These are phyloP conservation scores for Pulveroboletus sp. DNA, from an alignment of 768 basidiomycete species.

Conservation along the genomic window DNA sequence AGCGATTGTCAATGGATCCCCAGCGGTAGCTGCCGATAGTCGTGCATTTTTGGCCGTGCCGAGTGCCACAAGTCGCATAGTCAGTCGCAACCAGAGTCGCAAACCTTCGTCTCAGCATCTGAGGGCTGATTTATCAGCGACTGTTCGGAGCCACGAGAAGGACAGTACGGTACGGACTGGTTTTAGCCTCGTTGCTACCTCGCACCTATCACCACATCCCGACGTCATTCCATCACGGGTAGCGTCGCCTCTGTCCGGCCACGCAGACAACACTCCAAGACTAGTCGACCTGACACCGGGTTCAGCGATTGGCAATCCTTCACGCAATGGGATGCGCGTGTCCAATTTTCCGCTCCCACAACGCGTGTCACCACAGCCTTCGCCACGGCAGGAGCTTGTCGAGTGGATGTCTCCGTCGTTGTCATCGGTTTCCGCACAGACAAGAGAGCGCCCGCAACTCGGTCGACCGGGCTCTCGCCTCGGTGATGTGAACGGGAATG, in stretches of 20 bases:
- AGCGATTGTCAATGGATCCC: slow-evolving; percentile 21
- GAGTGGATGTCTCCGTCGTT: slow-evolving; percentile 23
- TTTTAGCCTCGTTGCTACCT: slow-evolving; percentile 30
- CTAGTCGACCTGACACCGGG: slow-evolving; percentile 9
- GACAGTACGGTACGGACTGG: slow-evolving; percentile 22
- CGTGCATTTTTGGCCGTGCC: slow-evolving; percentile 29
- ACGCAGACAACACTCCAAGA: slow-evolving; percentile 17
- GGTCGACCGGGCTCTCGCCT: slow-evolving; percentile 21
- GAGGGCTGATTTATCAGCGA: slow-evolving; percentile 28
- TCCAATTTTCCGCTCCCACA: slow-evolving; percentile 14
- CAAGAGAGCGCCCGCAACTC: slow-evolving; percentile 9
- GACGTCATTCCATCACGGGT: slow-evolving; percentile 24
- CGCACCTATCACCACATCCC: slow-evolving; percentile 20
- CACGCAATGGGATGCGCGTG: slow-evolving; percentile 11
- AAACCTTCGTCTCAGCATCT: slow-evolving; percentile 28
- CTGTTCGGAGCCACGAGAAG: slow-evolving; percentile 24
- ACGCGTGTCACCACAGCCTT: slow-evolving; percentile 29
- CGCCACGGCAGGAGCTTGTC: slow-evolving; percentile 23
- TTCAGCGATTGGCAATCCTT: slow-evolving; percentile 13
- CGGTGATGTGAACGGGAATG: slow-evolving; percentile 31
- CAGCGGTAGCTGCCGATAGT: slow-evolving; percentile 28
- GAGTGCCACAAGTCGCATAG: slow-evolving; percentile 20
- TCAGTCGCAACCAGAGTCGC: slow-evolving; percentile 28
- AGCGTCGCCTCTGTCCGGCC: slow-evolving; percentile 17
- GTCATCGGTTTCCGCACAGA: slow-evolving; percentile 17